A percentile compares a stretch with the other conserved stretches of the same genome.
phyloP scores from a whole-genome alignment of 2,329 filamentous ascomycete genomes.

The Fusarium sarcochroum region DNA sequence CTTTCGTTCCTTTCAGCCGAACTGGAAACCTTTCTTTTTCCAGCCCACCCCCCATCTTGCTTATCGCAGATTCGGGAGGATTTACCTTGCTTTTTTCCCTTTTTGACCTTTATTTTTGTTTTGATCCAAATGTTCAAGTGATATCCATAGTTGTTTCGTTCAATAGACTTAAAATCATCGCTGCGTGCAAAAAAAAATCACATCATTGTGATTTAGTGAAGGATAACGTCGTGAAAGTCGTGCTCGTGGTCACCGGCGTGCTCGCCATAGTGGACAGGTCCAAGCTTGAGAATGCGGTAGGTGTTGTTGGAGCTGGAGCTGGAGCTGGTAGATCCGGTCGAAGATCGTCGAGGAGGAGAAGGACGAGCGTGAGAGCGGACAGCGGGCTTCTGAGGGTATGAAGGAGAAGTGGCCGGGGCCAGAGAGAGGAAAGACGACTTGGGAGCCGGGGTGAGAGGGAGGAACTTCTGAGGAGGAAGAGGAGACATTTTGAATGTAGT shows the following conservation, averaged over 20 bases:
- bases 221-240: slow-evolving; percentile 67
- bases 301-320: slow-evolving; percentile 54
- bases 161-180: slow-evolving; percentile 25
- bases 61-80: slow-evolving; percentile 6
- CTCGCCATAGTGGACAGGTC: slow-evolving; percentile 75
- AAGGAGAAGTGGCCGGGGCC: slow-evolving; percentile 70
- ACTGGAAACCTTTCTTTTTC: slow-evolving; percentile 25
- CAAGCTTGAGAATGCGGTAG: slow-evolving; percentile 72
- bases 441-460: slow-evolving; percentile 44
- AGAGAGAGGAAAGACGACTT: slow-evolving; percentile 66
- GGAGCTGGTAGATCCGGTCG: slow-evolving; percentile 54
- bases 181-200: slow-evolving; percentile 29
- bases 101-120: slow-evolving; percentile 5
- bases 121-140: slow-evolving; percentile 1
- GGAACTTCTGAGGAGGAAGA: slow-evolving; percentile 49
- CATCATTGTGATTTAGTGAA: slow-evolving; percentile 52
- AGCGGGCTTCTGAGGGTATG: slow-evolving; percentile 64
- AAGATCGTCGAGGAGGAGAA: slow-evolving; percentile 63
- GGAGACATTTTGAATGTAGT: slow-evolving; percentile 42
- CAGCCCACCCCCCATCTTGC: slow-evolving; percentile 23
- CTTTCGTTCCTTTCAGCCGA: slow-evolving; percentile 46
- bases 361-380: slow-evolving; percentile 47
- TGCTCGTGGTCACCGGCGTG: slow-evolving; percentile 69
- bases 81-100: slow-evolving; percentile 4
- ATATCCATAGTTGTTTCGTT: slow-evolving; percentile 8